Conservation (phyloP, 495 filamentous ascomycete genomes). For the Tuber microsphaerosporum region DNA sequence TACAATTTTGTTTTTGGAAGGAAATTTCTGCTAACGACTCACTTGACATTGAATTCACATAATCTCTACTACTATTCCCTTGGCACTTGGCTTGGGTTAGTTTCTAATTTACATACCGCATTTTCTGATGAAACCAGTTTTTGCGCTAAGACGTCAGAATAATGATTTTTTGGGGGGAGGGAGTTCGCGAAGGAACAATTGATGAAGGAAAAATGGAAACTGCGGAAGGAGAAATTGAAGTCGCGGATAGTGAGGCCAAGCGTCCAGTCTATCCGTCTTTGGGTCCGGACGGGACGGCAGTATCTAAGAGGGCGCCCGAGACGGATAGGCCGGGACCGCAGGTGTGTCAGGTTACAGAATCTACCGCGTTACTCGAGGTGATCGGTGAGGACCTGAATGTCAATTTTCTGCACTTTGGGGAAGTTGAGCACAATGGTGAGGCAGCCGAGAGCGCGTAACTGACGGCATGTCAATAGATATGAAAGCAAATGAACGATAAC, state of each 20-base stretch:
- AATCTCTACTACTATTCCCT: neutral
- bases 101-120: neutral
- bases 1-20: neutral
- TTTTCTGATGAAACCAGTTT: neutral
- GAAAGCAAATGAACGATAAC: slow-evolving; percentile 39
- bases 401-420: slow-evolving; percentile 89
- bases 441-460: slow-evolving; percentile 83
- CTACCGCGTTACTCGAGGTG: too few relatives aligned
- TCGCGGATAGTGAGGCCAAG: slow-evolving; percentile 37
- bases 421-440: slow-evolving; percentile 88
- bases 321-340: neutral
- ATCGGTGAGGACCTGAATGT: slow-evolving; percentile 72
- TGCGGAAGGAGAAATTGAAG: neutral
- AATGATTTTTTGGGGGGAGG: neutral
- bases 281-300: neutral
- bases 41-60: neutral
- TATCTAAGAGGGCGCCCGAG: neutral
- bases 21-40: neutral
- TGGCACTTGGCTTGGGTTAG: neutral
- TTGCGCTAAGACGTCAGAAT: neutral
- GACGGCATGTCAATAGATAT: slow-evolving; percentile 39
- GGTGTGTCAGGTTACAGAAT: too few relatives aligned
- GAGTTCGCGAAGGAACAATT: neutral
- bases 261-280: neutral
- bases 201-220: neutral